A percentile compares a stretch with the other conserved stretches of the same genome.
Evolutionary conservation across 2,329 filamentous ascomycete species (phyloP).

Genomic region (Dendryphion nanum): DNA sequence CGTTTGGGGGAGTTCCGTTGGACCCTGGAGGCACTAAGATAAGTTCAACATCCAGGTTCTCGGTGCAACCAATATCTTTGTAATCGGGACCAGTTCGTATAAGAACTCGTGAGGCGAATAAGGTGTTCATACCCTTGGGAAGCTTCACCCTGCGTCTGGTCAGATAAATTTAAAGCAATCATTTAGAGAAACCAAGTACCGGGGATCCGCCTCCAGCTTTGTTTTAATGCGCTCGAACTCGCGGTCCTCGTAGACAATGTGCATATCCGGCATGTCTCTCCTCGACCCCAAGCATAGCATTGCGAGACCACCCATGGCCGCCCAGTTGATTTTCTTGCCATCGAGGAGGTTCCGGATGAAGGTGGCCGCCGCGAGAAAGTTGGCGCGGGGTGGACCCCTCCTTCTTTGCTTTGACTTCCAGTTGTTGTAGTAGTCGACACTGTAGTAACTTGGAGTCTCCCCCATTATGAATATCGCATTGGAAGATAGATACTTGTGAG

Average conservation of each 20-base stretch:
- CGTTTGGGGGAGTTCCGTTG: constrained; percentile 24
- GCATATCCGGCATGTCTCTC: constrained; percentile 29
- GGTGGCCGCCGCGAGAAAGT: constrained; percentile 28
- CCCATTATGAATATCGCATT: too few species aligned
- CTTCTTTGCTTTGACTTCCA: constrained; percentile 17
- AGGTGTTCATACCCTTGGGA: constrained; percentile 28
- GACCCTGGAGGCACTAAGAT: constrained; percentile 24
- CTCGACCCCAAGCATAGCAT: constrained; percentile 33
- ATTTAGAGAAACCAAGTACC: constrained; percentile 14
- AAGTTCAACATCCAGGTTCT: constrained; percentile 28
- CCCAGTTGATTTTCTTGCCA: constrained; percentile 31
- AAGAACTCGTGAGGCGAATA: constrained; percentile 29
- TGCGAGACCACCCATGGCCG: constrained; percentile 27
- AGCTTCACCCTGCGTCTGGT: constrained; percentile 21
- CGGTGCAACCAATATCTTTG: constrained; percentile 25
- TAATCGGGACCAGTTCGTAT: constrained; percentile 31
- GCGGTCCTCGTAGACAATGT: constrained; percentile 33
- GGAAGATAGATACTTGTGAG: too few species aligned
- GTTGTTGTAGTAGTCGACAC: constrained; percentile 21
- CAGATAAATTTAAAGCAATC: constrained; percentile 5
- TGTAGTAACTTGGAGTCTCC: constrained; percentile 14
- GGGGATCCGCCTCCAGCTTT: constrained; percentile 26
- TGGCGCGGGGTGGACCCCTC: constrained; percentile 20
- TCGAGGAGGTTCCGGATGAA: constrained; percentile 28
- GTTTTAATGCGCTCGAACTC: constrained; percentile 26